phyloP scores from a whole-genome alignment of 352 stramenopile genomes.

The Pythium sp. region DNA sequence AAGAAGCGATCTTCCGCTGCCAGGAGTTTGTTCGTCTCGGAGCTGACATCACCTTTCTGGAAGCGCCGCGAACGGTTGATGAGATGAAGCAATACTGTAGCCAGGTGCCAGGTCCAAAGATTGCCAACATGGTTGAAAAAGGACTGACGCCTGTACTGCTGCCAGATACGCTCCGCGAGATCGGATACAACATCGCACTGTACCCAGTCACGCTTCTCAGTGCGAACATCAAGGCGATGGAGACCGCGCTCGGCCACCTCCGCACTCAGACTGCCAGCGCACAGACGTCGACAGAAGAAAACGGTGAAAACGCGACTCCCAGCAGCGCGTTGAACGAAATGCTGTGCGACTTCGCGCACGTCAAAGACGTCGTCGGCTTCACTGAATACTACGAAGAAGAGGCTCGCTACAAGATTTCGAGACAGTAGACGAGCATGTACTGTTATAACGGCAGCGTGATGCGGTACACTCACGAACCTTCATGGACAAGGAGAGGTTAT shows the following conservation, averaged over 20 bases:
- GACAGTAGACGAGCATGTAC: background rate
- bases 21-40: conserved; percentile 89
- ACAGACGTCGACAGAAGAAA: conserved; percentile 18
- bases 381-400: conserved; percentile 90
- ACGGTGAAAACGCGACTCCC: conserved; percentile 30
- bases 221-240: conserved; percentile 92
- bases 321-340: conserved; percentile 61
- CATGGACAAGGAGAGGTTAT: background rate
- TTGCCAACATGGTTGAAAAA: conserved; percentile 86
- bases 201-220: conserved; percentile 94
- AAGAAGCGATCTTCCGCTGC: conserved; percentile 92
- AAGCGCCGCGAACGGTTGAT: conserved; percentile 87
- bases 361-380: conserved; percentile 94
- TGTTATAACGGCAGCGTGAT: background rate
- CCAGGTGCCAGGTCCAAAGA: conserved; percentile 88
- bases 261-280: conserved; percentile 38
- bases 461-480: background rate
- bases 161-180: conserved; percentile 79
- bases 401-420: conserved; percentile 25
- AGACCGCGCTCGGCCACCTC: conserved; percentile 82
- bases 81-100: conserved; percentile 92
- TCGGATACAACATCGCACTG: conserved; percentile 92
- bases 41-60: conserved; percentile 95
- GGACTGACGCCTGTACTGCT: conserved; percentile 91
- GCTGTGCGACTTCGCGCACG: conserved; percentile 79